Conservation (phyloP, 345 rosid species). For the Noccaea bulbosa region DNA sequence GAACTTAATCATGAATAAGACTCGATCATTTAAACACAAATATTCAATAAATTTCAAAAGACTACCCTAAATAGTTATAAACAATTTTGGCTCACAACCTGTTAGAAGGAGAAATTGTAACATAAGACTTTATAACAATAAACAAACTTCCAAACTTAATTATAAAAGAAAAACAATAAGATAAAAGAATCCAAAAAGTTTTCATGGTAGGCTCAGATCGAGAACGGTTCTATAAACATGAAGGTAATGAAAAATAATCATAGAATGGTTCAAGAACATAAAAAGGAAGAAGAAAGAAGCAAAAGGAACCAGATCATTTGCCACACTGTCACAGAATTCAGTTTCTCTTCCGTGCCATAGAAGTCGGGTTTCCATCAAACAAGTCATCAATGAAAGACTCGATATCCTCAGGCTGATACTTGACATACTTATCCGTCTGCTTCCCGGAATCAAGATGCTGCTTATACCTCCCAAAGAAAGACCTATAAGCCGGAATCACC, state of each 20-base stretch:
- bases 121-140: not conserved
- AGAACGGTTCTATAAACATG: slow-evolving; percentile 41
- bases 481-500: slow-evolving; percentile 84
- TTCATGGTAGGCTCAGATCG: slow-evolving; percentile 33
- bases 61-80: slow-evolving; percentile 17
- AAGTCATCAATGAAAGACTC: slow-evolving; percentile 71
- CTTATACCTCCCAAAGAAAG: slow-evolving; percentile 73
- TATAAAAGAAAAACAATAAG: not conserved
- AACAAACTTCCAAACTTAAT: slow-evolving; percentile 9
- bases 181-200: slow-evolving; percentile 17
- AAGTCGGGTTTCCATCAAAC: slow-evolving; percentile 71
- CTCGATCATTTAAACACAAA: slow-evolving; percentile 20
- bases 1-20: not conserved
- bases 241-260: slow-evolving; percentile 23
- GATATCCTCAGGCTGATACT: slow-evolving; percentile 88
- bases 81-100: slow-evolving; percentile 7
- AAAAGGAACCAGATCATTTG: slow-evolving; percentile 24
- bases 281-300: not conserved
- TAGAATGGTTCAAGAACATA: not conserved
- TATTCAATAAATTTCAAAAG: slow-evolving; percentile 15
- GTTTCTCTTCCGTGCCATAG: slow-evolving; percentile 55
- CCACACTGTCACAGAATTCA: slow-evolving; percentile 27
- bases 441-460: slow-evolving; percentile 67
- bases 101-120: slow-evolving; percentile 9
- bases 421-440: slow-evolving; percentile 74